A percentile compares a stretch with the other conserved stretches of the same genome.
phyloP scores from a whole-genome alignment of 495 filamentous ascomycete species.

The Glutinoglossum americanum region DNA sequence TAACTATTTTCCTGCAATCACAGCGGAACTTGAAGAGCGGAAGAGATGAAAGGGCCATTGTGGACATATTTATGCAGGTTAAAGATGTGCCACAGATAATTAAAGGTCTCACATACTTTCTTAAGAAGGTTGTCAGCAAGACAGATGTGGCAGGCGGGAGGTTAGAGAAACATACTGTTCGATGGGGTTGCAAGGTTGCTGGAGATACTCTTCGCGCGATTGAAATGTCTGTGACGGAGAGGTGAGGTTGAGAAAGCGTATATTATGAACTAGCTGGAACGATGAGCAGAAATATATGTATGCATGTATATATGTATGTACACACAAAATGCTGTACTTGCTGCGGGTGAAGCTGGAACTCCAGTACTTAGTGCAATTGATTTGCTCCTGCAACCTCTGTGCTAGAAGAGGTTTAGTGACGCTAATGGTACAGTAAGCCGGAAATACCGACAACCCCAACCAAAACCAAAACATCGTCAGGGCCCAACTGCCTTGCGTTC shows the following conservation, averaged over 20 bases:
- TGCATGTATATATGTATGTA: too few species aligned
- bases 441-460: background rate
- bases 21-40: conserved; percentile 17
- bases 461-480: background rate
- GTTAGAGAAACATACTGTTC: conserved; percentile 37
- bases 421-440: background rate
- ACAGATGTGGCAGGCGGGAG: conserved; percentile 44
- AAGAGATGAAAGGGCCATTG: conserved; percentile 31
- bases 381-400: too few species aligned
- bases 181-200: conserved; percentile 35
- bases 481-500: background rate
- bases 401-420: too few species aligned
- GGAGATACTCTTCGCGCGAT: background rate
- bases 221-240: background rate
- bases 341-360: background rate
- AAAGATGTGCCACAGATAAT: conserved; percentile 39
- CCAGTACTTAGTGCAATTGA: background rate
- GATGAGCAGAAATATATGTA: too few species aligned
- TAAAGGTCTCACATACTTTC: conserved; percentile 53
- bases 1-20: conserved; percentile 46
- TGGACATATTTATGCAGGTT: conserved; percentile 40
- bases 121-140: conserved; percentile 53
- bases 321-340: too few species aligned
- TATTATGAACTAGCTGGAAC: background rate
- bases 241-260: background rate